A percentile compares a stretch with the other conserved stretches of the same genome.
Conservation (phyloP, 2,329 filamentous ascomycete species). For the Aspergillus luchuensis region DNA sequence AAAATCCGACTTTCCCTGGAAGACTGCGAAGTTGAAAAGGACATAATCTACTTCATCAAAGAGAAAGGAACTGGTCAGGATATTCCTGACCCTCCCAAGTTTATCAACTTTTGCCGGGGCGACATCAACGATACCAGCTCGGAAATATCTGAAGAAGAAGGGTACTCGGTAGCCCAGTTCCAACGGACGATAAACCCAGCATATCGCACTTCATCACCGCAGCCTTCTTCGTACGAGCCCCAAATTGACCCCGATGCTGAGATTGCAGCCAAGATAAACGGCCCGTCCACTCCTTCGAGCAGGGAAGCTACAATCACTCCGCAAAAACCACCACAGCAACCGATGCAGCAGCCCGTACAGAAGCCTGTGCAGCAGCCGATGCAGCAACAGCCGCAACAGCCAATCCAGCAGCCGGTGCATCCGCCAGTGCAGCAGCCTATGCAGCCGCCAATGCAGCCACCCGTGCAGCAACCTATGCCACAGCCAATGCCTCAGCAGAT, state of each 20-base stretch:
- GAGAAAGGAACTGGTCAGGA: conserved; percentile 92
- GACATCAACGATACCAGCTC: conserved; percentile 74
- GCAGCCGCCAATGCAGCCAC: conserved; percentile 49
- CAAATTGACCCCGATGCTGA: conserved; percentile 83
- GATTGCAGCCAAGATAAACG: conserved; percentile 65
- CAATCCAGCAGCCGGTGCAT: conserved; percentile 30
- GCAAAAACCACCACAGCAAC: conserved; percentile 49
- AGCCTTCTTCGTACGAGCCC: conserved; percentile 88
- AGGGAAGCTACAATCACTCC: conserved; percentile 57
- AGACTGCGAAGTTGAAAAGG: conserved; percentile 94
- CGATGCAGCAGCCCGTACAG: conserved; percentile 24
- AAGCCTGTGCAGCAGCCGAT: conserved; percentile 45
- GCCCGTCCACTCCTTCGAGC: conserved; percentile 49
- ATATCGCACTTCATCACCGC: conserved; percentile 92
- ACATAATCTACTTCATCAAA: conserved; percentile 85
- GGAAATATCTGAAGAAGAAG: conserved; percentile 85
- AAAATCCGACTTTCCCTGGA: conserved; percentile 92
- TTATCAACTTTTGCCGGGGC: conserved; percentile 97
- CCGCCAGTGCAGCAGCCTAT: conserved; percentile 24
- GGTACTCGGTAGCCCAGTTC: conserved; percentile 95
- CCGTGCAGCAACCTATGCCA: conserved; percentile 10
- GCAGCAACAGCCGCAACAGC: conserved; percentile 23
- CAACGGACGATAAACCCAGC: conserved; percentile 92
- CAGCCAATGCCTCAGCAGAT: conserved; percentile 28
- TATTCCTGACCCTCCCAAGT: conserved; percentile 94